Evolutionary conservation across 108 stramenopile species (phyloP), one percentile per base, ranked within the genome.

Genomic region (Cyclotella choctawhatcheeana): DNA sequence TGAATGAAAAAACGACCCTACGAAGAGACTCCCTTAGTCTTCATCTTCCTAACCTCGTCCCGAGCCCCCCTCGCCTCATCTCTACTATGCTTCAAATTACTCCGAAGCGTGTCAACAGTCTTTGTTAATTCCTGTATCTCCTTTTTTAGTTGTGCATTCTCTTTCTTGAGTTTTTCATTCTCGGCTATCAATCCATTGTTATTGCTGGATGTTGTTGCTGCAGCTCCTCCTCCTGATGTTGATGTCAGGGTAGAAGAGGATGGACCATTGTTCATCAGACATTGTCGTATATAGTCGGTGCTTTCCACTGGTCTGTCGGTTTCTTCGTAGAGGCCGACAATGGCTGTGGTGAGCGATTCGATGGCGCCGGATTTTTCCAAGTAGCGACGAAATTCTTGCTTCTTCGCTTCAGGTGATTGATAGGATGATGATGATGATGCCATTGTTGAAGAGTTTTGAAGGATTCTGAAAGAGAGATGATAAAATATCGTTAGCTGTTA

Each of bases 311-410:
- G 55, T 56, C 55, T 14, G 2, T 56, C 55, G 55, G 1, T 30
- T 56, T 56, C 55, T 56, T 56, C 55, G 55, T 56, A 56, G 29
- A 56, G 55, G 27, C 55, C 55, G 29, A 56, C 55, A 0, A 56
- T 1, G 27, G 31, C 55, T 14, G 55, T 30, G 55, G 55, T 60
- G 27, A 99, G 70, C 2, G 97, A 89, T 75, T 99, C 98, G 51
- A 97, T 89, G 16, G 97, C 97, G 21, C 97, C 97, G 35, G 91
- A 82, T 77, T 96, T 89, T 74, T 99, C 98, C 27, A 99, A 79
- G 76, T 97, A 99, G 55, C 91, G 93, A 54, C 96, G 83, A 71
- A 96, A 99, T 82, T 99, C 98, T 70, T 99, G 95, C 81, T 99
- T 99, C 75, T 96, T 96, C 3, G 84, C 80, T 77, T 91, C 92